Evolutionary conservation across 331 rosid genomes (phyloP).

Genomic region (Arachis monticola): DNA sequence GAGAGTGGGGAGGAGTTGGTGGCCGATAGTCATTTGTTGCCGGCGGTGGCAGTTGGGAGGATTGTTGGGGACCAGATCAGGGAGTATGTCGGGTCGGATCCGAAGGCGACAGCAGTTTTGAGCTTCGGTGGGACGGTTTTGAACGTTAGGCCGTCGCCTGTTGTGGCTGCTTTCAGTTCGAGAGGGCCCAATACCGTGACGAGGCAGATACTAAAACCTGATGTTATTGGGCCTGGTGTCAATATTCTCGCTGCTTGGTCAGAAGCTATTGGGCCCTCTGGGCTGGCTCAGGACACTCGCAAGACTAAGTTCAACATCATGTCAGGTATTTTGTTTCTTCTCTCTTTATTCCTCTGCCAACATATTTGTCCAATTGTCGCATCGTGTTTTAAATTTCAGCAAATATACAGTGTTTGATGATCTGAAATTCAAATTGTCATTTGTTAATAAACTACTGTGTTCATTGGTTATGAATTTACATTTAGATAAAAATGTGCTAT

Average conservation of each 20-base stretch:
- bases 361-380: not conserved
- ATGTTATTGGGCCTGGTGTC: constrained; percentile 88
- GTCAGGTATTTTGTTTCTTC: constrained; percentile 62
- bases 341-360: not conserved
- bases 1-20: constrained; percentile 81
- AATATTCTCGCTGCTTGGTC: constrained; percentile 83
- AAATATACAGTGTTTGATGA: too few relatives aligned
- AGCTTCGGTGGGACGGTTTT: constrained; percentile 79
- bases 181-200: constrained; percentile 80
- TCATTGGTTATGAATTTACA: too few relatives aligned
- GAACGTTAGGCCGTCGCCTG: constrained; percentile 76
- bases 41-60: constrained; percentile 83
- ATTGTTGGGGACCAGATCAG: constrained; percentile 66
- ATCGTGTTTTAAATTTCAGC: not conserved
- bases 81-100: constrained; percentile 46
- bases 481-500: too few relatives aligned
- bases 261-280: constrained; percentile 74
- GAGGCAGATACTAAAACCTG: constrained; percentile 76
- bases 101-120: constrained; percentile 67
- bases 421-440: too few relatives aligned
- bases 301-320: constrained; percentile 75
- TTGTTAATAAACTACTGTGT: too few relatives aligned
- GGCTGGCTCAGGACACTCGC: constrained; percentile 52
- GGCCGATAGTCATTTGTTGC: constrained; percentile 82
- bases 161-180: constrained; percentile 90